phyloP scores from a whole-genome alignment of 805 yeast genomes.

The Wickerhamiella australiensis region DNA sequence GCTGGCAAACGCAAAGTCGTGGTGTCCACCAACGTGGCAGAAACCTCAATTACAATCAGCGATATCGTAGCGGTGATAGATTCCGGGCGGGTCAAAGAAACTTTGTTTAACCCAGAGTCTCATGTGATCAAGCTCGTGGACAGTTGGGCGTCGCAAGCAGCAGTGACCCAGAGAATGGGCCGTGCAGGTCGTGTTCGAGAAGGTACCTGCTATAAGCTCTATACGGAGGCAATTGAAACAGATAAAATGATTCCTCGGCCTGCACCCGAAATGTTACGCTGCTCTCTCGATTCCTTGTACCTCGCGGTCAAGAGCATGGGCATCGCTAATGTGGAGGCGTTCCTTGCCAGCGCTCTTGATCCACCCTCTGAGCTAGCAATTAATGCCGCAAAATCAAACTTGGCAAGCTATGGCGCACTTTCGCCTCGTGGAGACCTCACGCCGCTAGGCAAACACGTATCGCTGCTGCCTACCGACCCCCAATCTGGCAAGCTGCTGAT shows the following conservation, averaged over 20 bases:
- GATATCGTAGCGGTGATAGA: slow-evolving; percentile 90
- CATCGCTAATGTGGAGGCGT: slow-evolving; percentile 52
- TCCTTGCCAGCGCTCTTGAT: slow-evolving; percentile 66
- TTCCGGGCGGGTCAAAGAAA: slow-evolving; percentile 70
- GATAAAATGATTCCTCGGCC: slow-evolving; percentile 56
- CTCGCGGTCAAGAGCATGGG: slow-evolving; percentile 85
- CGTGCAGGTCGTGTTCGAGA: slow-evolving; percentile 92
- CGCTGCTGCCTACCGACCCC: slow-evolving; percentile 73
- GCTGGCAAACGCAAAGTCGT: slow-evolving; percentile 58
- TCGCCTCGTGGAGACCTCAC: slow-evolving; percentile 42
- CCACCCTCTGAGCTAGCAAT: slow-evolving; percentile 53
- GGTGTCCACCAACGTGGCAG: slow-evolving; percentile 89
- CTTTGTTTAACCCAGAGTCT: slow-evolving; percentile 53
- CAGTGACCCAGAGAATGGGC: slow-evolving; percentile 83
- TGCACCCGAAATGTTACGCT: slow-evolving; percentile 77
- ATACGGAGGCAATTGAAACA: slow-evolving; percentile 48
- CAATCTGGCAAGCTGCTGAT: slow-evolving; percentile 73
- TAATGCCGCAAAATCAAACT: slow-evolving; percentile 38
- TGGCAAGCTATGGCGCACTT: slow-evolving; percentile 67
- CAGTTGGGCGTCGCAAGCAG: slow-evolving; percentile 82
- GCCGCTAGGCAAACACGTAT: slow-evolving; percentile 64
- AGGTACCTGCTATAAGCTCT: slow-evolving; percentile 75
- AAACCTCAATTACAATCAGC: slow-evolving; percentile 91
- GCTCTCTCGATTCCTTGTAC: slow-evolving; percentile 72
- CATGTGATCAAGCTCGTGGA: slow-evolving; percentile 66